Evolutionary conservation across 768 basidiomycete species (phyloP).

Genomic region (Chiua virens): DNA sequence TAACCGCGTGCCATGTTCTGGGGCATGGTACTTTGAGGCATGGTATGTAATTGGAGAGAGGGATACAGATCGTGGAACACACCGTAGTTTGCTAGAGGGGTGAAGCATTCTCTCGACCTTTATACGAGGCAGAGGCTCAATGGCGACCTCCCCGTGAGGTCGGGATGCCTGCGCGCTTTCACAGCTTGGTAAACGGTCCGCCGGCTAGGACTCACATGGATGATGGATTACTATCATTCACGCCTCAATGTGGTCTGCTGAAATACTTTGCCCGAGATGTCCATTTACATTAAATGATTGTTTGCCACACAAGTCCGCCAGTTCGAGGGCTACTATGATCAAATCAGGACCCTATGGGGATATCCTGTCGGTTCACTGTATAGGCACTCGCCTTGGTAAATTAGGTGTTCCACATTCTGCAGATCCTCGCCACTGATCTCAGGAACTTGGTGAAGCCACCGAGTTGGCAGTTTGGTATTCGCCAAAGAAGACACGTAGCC

Average conservation of each 20-base stretch:
- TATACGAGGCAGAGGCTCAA: conserved; percentile 14
- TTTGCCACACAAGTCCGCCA: conserved; percentile 9
- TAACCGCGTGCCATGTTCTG: conserved; percentile 10
- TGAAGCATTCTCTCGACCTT: conserved; percentile 3
- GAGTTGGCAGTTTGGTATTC: too few species aligned
- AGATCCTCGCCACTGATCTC: conserved; percentile 2
- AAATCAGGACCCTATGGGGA: too few species aligned
- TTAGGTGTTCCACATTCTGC: background rate
- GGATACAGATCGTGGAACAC: background rate
- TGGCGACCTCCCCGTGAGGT: background rate
- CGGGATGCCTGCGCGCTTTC: background rate
- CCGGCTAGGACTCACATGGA: conserved; percentile 12
- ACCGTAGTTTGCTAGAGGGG: background rate
- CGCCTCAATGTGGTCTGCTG: conserved; percentile 5
- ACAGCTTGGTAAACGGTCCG: conserved; percentile 27
- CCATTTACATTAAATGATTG: background rate
- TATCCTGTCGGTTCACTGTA: too few species aligned
- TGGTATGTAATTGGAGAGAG: conserved; percentile 3
- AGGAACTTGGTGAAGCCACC: conserved; percentile 1
- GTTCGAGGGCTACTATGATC: too few species aligned
- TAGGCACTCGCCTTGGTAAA: background rate
- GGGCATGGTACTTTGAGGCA: conserved; percentile 25
- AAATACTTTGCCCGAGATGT: background rate
- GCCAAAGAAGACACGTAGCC: background rate
- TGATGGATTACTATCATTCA: conserved; percentile 11